phyloP scores from a whole-genome alignment of 257 asterid species.

The Solanum chiquidenum region DNA sequence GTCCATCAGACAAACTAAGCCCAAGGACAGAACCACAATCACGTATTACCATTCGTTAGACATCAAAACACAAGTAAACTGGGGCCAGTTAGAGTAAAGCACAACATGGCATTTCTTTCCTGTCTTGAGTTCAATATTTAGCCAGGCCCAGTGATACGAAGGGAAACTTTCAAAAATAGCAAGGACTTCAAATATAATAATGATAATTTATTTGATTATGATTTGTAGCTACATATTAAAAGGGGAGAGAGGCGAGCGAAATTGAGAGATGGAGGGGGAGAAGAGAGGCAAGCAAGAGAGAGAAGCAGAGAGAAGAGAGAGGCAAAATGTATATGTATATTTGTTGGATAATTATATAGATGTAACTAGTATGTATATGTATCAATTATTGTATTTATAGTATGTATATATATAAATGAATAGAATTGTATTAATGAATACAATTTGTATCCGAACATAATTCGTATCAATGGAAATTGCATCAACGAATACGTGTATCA shows the following conservation, averaged over 20 bases:
- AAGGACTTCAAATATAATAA: not conserved
- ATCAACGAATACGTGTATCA: too few species aligned
- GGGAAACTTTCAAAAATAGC: too few species aligned
- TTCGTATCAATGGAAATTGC: too few species aligned
- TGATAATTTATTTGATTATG: too few species aligned
- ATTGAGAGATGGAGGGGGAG: not conserved
- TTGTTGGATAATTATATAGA: too few species aligned
- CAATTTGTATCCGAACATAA: too few species aligned
- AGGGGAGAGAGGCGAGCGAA: too few species aligned
- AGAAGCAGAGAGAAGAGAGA: not conserved
- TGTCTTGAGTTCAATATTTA: too few species aligned
- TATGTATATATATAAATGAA: not conserved
- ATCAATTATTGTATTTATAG: too few species aligned
- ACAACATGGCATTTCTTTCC: not conserved
- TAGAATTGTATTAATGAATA: too few species aligned
- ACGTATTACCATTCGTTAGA: not conserved
- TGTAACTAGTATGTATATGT: not conserved
- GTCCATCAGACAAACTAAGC: not conserved
- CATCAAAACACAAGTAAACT: not conserved
- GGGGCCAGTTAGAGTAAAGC: not conserved
- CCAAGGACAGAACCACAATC: not conserved
- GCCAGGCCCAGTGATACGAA: not conserved
- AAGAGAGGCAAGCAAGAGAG: not conserved
- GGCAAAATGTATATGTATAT: not conserved
- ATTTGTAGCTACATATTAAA: too few species aligned